Evolutionary conservation across 768 basidiomycete genomes (phyloP), one percentile per base, ranked within the genome.

Genomic region (Auricularia cornea): DNA sequence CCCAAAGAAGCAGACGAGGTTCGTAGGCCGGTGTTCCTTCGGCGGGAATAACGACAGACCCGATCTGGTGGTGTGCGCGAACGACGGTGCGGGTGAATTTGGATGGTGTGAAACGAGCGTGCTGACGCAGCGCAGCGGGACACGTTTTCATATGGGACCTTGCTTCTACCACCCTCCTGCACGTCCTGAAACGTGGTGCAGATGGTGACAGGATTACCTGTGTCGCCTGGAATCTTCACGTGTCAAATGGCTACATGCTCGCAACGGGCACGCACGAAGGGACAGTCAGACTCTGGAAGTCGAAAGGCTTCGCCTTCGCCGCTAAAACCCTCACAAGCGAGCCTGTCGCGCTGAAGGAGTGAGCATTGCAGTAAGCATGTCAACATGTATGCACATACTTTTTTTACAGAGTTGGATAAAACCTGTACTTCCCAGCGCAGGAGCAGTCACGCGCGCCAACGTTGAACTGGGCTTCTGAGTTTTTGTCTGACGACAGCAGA

Each of bases 121-220:
- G 60, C 30, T 59, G 59, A 16, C 62, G 60, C 32, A 51, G 54
- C 28, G 38, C 64, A 91, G 90, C 83, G 65, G 91, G 91, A 3
- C 88, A 91, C 68, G 86, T 93, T 16, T 87, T 90, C 69, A 89
- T 92, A 14, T 93, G 91, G 91, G 91, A 93, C 69, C 83, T 85
- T 64, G 89, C 92, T 74, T 88, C 87, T 12, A 91, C 83, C 4
- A 80, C 84, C 8, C 75, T 90, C 1, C 77, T 93, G 2, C 89
- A 90, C 65, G 81, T 85, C 66, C 80, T 93, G 67, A 81, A 84
- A 31, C 86, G 85, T 69, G 77, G 76, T 16, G 80, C 82, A 32
- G 87, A 87, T 29, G 77, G 77, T 3, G 89, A 91, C 69, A 40
- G 38, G 10, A 70, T 92, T 64, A 92, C 91, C 10, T 89, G 88